Conservation (phyloP, 352 stramenopile genomes). For the Phytophthora sansomeana region DNA sequence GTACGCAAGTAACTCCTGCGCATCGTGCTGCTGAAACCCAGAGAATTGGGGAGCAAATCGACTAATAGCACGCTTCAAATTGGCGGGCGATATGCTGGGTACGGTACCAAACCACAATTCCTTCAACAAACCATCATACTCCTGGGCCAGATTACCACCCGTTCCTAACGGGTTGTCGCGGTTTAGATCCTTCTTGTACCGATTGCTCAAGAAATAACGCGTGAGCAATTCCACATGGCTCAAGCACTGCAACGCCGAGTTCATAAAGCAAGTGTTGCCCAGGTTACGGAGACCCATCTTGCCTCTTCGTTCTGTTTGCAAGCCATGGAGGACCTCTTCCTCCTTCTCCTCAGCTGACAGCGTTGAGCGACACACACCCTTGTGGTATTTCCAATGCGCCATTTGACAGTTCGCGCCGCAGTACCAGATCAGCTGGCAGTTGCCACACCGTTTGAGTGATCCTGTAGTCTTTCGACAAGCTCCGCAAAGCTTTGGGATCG, state of each 20-base stretch:
- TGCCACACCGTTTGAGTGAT: conserved; percentile 75
- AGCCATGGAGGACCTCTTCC: conserved; percentile 46
- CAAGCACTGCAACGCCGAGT: conserved; percentile 90
- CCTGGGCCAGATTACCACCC: conserved; percentile 92
- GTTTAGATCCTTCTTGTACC: conserved; percentile 96
- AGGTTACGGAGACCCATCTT: conserved; percentile 85
- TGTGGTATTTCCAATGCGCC: conserved; percentile 88
- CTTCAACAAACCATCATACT: conserved; percentile 96
- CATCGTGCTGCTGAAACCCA: conserved; percentile 98
- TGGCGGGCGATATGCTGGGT: conserved; percentile 70
- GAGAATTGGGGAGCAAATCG: conserved; percentile 96
- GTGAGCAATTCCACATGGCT: conserved; percentile 94
- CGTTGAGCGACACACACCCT: conserved; percentile 55
- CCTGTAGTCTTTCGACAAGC: conserved; percentile 58
- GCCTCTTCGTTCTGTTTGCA: conserved; percentile 64
- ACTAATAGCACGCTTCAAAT: conserved; percentile 85
- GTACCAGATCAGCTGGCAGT: conserved; percentile 83
- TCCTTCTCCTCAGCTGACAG: conserved; percentile 52
- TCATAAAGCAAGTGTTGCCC: conserved; percentile 88
- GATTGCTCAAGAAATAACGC: conserved; percentile 94
- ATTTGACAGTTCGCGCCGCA: conserved; percentile 75
- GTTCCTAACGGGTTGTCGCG: conserved; percentile 96
- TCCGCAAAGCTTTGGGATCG: conserved; percentile 68
- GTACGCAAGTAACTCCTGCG: conserved; percentile 94
- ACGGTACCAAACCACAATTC: conserved; percentile 94